phyloP scores from a whole-genome alignment of 345 rosid genomes.

The Eucalyptus sp. region DNA sequence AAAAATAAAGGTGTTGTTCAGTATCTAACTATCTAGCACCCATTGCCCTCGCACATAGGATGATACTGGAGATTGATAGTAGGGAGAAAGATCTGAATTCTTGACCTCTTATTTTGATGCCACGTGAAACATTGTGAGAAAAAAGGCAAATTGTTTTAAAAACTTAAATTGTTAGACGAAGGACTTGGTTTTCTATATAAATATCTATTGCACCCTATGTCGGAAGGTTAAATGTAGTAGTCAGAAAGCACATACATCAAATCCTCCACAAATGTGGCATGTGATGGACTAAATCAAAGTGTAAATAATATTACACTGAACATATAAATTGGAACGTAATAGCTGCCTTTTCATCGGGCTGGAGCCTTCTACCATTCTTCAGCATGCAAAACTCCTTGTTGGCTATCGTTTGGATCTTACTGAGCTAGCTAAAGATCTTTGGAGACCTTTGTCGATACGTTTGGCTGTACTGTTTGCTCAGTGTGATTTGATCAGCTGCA shows the following conservation, averaged over 20 bases:
- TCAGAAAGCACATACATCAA: background rate
- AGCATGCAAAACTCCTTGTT: background rate
- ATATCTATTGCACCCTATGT: background rate
- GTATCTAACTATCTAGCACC: background rate
- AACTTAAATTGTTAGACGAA: background rate
- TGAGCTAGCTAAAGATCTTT: background rate
- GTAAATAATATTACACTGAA: background rate
- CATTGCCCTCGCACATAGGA: background rate
- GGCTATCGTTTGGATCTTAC: background rate
- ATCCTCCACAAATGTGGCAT: background rate
- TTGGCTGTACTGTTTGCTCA: background rate
- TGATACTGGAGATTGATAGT: background rate
- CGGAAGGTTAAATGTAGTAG: background rate
- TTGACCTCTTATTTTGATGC: background rate
- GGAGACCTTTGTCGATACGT: background rate
- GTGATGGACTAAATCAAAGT: background rate
- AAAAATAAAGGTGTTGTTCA: background rate
- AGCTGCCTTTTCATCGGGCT: background rate
- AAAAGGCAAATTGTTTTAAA: background rate
- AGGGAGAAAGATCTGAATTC: background rate
- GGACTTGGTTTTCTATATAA: background rate
- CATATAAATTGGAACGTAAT: background rate
- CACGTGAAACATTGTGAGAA: background rate
- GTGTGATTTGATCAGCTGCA: background rate
- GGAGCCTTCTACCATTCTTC: background rate